A percentile compares a stretch with the other conserved stretches of the same genome.
Conservation (phyloP, 1,284 basidiomycete genomes). For the Apiotrichum montevideense region DNA sequence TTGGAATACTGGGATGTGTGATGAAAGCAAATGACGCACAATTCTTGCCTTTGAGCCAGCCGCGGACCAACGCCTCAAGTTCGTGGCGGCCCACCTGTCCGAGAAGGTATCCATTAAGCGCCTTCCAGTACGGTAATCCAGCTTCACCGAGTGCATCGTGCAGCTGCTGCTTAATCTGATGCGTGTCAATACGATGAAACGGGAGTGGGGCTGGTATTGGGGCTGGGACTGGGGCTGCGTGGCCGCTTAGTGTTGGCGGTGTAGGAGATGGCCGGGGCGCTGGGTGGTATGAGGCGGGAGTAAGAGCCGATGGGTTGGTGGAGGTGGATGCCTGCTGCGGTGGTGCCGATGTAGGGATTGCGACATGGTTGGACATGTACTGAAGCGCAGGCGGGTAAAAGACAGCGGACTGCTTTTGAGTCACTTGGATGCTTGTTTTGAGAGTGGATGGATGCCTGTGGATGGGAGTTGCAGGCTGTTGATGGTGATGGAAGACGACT, state of each 20-base stretch:
- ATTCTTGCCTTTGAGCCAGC: slow-evolving; percentile 37
- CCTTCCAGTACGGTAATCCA: slow-evolving; percentile 52
- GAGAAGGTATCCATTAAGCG: slow-evolving; percentile 42
- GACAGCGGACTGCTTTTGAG: no score
- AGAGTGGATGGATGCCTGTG: slow-evolving; percentile 7
- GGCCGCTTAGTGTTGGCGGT: slow-evolving; percentile 45
- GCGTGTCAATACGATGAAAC: slow-evolving; percentile 31
- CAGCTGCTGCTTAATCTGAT: slow-evolving; percentile 65
- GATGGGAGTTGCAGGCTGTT: background rate
- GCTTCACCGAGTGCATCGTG: slow-evolving; percentile 67
- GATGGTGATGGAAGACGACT: no score
- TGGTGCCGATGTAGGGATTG: slow-evolving; percentile 52
- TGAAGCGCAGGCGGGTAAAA: background rate
- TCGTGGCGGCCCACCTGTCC: slow-evolving; percentile 40
- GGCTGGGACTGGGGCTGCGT: slow-evolving; percentile 2
- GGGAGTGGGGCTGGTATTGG: slow-evolving; percentile 20
- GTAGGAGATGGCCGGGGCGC: slow-evolving; percentile 41
- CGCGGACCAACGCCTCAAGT: slow-evolving; percentile 35
- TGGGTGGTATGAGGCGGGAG: slow-evolving; percentile 46
- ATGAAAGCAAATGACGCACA: slow-evolving; percentile 16
- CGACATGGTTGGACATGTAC: slow-evolving; percentile 49
- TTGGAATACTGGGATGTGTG: background rate
- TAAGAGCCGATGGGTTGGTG: slow-evolving; percentile 53
- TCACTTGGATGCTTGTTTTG: no score
- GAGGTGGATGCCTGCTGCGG: slow-evolving; percentile 46